phyloP scores from a whole-genome alignment of 2,329 filamentous ascomycete genomes.

The Pseudogymnoascus sp. region DNA sequence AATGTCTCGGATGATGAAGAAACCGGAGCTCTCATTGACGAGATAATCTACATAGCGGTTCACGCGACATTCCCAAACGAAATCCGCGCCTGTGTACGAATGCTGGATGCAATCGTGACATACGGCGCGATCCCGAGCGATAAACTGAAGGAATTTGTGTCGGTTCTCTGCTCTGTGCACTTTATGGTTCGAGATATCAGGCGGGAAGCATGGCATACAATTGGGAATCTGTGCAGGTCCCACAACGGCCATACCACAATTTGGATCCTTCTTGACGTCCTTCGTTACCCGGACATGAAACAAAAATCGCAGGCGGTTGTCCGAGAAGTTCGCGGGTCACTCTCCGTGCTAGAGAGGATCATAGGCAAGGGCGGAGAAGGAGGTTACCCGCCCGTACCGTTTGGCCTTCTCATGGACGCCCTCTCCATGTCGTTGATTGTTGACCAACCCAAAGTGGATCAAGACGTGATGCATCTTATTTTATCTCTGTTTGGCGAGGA shows the following conservation, averaged over 20 bases:
- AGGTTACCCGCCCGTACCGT: conserved; percentile 52
- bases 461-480: conserved; percentile 32
- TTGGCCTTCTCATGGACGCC: conserved; percentile 51
- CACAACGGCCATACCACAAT: conserved; percentile 66
- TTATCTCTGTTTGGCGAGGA: conserved; percentile 49
- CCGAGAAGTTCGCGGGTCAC: conserved; percentile 53
- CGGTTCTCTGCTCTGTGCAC: conserved; percentile 65
- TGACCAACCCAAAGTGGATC: conserved; percentile 27
- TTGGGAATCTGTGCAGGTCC: conserved; percentile 64
- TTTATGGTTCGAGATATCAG: conserved; percentile 54
- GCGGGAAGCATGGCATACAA: conserved; percentile 60
- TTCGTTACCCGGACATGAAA: conserved; percentile 42
- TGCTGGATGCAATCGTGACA: conserved; percentile 64
- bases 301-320: conserved; percentile 42
- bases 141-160: conserved; percentile 58
- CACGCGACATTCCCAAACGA: conserved; percentile 58
- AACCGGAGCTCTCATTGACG: conserved; percentile 52
- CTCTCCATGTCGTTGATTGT: conserved; percentile 41
- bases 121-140: conserved; percentile 60
- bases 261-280: conserved; percentile 54
- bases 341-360: conserved; percentile 56
- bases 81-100: conserved; percentile 56
- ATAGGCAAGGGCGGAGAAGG: conserved; percentile 52
- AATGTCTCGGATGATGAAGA: conserved; percentile 58
- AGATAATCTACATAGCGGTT: conserved; percentile 58